Conservation (phyloP, 2,329 filamentous ascomycete genomes). For the Lasiodiplodia hormozganensis region DNA sequence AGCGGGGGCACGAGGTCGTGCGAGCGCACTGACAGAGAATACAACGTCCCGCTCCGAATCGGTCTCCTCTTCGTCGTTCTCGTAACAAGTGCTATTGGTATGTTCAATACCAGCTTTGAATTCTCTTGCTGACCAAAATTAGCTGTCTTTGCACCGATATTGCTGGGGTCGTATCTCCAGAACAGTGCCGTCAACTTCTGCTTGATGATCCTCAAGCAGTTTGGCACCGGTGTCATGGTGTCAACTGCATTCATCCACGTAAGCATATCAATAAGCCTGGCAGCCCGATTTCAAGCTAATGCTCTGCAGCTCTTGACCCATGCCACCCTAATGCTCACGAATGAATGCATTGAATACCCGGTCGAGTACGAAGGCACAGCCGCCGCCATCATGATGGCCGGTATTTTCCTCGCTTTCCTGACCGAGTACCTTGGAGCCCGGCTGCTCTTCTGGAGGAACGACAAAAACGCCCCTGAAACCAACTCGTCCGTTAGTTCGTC, state of each 20-base stretch:
- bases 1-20: slow-evolving; percentile 48
- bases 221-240: slow-evolving; percentile 75
- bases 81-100: slow-evolving; percentile 69
- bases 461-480: not conserved
- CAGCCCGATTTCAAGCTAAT: not conserved
- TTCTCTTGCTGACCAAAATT: not conserved
- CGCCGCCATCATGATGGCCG: slow-evolving; percentile 75
- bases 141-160: slow-evolving; percentile 69
- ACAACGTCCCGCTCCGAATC: slow-evolving; percentile 72
- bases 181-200: slow-evolving; percentile 55
- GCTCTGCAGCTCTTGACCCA: slow-evolving; percentile 71
- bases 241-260: slow-evolving; percentile 75
- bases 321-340: slow-evolving; percentile 74
- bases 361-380: slow-evolving; percentile 73
- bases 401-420: slow-evolving; percentile 74
- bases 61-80: slow-evolving; percentile 77
- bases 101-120: not conserved
- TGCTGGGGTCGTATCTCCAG: slow-evolving; percentile 65
- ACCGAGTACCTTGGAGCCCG: slow-evolving; percentile 67
- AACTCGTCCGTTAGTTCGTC: not conserved
- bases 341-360: slow-evolving; percentile 67
- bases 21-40: slow-evolving; percentile 59
- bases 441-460: slow-evolving; percentile 2
- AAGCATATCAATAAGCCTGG: slow-evolving; percentile 19
- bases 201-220: slow-evolving; percentile 72